These are phyloP conservation scores for Pleurotus tuoliensis DNA, from an alignment of 768 basidiomycete genomes.

Conservation along the genomic window DNA sequence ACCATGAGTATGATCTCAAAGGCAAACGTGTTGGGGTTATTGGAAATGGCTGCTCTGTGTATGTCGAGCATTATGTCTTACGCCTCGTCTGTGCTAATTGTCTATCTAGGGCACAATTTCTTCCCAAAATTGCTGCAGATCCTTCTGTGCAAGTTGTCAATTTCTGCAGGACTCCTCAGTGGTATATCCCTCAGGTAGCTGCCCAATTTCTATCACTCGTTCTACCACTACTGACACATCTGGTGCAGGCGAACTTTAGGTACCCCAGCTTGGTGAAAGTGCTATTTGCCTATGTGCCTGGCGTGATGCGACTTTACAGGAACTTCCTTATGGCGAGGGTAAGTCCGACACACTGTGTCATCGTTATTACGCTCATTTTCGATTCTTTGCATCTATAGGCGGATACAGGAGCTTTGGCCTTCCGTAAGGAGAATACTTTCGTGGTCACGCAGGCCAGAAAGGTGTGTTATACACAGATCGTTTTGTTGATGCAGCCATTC, in stretches of 20 bases:
- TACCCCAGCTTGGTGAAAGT: conserved; percentile 46
- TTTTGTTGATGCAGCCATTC: not conserved
- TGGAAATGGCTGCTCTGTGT: conserved; percentile 63
- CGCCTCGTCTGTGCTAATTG: conserved; percentile 6
- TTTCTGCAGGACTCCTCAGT: conserved; percentile 58
- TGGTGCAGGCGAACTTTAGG: conserved; percentile 28
- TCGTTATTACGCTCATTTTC: not conserved
- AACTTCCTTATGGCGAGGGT: conserved; percentile 45
- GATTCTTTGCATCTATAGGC: conserved; percentile 20
- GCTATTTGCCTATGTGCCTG: conserved; percentile 51
- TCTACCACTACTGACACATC: not conserved
- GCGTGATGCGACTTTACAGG: conserved; percentile 44
- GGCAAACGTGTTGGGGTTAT: conserved; percentile 57
- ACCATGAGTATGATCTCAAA: conserved; percentile 45
- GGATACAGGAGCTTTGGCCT: conserved; percentile 33
- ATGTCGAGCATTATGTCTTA: conserved; percentile 18
- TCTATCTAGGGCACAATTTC: conserved; percentile 49
- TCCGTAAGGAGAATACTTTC: conserved; percentile 35
- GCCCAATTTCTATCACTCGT: not conserved
- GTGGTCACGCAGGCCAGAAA: conserved; percentile 26
- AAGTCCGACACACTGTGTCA: conserved; percentile 11
- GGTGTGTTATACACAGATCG: conserved; percentile 18
- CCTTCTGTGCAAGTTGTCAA: conserved; percentile 48
- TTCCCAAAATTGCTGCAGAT: conserved; percentile 50
- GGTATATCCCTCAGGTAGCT: conserved; percentile 51